Evolutionary conservation across 2,329 filamentous ascomycete genomes (phyloP), one percentile per base, ranked within the genome.

Genomic region (Plenodomus tracheiphilus): DNA sequence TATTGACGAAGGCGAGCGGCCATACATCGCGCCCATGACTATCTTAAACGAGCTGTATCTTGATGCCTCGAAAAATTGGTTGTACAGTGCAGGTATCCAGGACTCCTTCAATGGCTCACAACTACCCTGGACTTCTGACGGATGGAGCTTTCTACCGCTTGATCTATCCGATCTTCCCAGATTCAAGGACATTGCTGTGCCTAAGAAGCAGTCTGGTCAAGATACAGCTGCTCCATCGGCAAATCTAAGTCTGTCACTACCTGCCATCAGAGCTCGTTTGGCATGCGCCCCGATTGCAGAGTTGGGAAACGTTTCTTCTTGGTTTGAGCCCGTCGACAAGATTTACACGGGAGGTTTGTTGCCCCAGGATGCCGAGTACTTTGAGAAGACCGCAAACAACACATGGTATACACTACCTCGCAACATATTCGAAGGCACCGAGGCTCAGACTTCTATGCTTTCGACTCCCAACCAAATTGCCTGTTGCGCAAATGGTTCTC

Each of bases 141-240:
- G 42, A 21, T 62, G 57, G 59, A 58, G 43, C 19, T 58, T 59
- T 17, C 9, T 55, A 16, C 55, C 51, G 5, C 4, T 58, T 16
- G 39, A 57, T 17, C 37, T 57, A 34, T 39, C 40, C 3, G 39
- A 35, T 20, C 36, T 56, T 37, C 17, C 39, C 18, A 15, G 18
- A 32, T 4, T 5, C 19, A 41, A 39, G 19, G 18, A 25, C 18
- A 35, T n/a, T 18, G 16, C 30, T 22, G 6, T 13, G 28, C 11
- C 11, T 19, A 7, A 11, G 7, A 25, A 25, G 11, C 13, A 16
- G 2, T 18, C 35, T 36, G 21, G 13, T 9, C 41, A 38, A 13
- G 30, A 18, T n/a, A 18, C 11, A 3, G 13, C 11, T 2, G 32
- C 16, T 11, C 28, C 3, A 10, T 16, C 39, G 7, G 40, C 39